These are phyloP conservation scores for Coelastrella sp. DNA, from an alignment of 139 green algal genomes.

Conservation along the genomic window DNA sequence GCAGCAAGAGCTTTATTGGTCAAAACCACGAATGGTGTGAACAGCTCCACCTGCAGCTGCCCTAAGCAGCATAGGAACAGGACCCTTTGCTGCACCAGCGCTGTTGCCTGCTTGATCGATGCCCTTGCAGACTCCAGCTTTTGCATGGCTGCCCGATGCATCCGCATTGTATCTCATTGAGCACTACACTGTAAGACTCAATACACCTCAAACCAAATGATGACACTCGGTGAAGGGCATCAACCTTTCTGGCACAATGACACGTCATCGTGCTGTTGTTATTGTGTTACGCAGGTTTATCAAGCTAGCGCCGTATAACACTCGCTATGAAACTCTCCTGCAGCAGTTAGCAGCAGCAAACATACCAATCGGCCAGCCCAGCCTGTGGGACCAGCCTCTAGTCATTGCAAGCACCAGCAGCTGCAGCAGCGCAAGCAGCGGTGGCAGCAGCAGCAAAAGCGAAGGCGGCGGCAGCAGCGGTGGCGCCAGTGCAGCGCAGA, in stretches of 20 bases:
- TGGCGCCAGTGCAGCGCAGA: background rate
- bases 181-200: no score
- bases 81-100: no score
- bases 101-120: no score
- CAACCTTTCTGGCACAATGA: background rate
- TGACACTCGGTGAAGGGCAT: no score
- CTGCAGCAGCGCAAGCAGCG: background rate
- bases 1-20: no score
- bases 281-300: slow-evolving; percentile 65
- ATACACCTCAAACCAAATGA: no score
- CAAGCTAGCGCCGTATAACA: slow-evolving; percentile 89
- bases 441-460: background rate
- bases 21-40: no score
- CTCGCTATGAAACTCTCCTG: slow-evolving; percentile 63
- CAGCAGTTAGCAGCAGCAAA: slow-evolving; percentile 72
- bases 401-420: slow-evolving; percentile 16
- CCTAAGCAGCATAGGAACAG: no score
- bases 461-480: background rate
- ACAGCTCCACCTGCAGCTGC: no score
- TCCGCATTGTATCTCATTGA: no score
- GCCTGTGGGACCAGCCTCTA: slow-evolving; percentile 75
- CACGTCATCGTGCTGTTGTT: background rate
- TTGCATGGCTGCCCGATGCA: no score
- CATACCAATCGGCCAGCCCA: slow-evolving; percentile 64
- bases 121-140: no score